These are phyloP conservation scores for Lachancea sp. DNA, from an alignment of 805 yeast genomes.

Conservation along the genomic window DNA sequence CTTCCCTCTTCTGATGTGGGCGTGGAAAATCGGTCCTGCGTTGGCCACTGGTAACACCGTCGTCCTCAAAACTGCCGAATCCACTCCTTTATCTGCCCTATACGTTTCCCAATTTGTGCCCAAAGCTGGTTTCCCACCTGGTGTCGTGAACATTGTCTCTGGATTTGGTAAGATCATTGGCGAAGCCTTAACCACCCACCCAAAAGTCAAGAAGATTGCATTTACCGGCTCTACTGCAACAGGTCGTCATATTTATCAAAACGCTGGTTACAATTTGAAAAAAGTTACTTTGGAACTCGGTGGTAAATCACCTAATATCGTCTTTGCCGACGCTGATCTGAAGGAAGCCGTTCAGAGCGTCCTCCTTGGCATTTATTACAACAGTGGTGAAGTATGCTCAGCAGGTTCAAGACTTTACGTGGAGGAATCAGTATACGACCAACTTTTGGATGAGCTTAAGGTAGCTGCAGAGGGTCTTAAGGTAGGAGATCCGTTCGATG, in stretches of 20 bases:
- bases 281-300: conserved; percentile 92
- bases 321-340: conserved; percentile 79
- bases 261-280: conserved; percentile 77
- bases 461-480: conserved; percentile 47
- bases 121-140: conserved; percentile 87
- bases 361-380: conserved; percentile 78
- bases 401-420: conserved; percentile 91
- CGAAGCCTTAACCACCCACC: conserved; percentile 69
- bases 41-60: conserved; percentile 84
- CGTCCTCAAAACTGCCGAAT: conserved; percentile 85
- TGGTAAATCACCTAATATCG: conserved; percentile 91
- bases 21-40: conserved; percentile 94
- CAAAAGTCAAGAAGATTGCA: conserved; percentile 80
- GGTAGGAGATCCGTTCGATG: conserved; percentile 81
- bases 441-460: conserved; percentile 56
- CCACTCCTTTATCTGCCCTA: conserved; percentile 85
- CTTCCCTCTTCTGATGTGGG: conserved; percentile 88
- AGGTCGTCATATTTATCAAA: conserved; percentile 76
- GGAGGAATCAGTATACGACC: conserved; percentile 78
- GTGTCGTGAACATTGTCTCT: conserved; percentile 80
- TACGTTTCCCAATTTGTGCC: conserved; percentile 60
- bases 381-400: conserved; percentile 93
- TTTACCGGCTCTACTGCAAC: conserved; percentile 93
- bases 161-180: conserved; percentile 88
- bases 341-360: conserved; percentile 70